These are phyloP conservation scores for Coix lacrymajobi DNA, from an alignment of 176 grass and related monocot species.

Conservation along the genomic window DNA sequence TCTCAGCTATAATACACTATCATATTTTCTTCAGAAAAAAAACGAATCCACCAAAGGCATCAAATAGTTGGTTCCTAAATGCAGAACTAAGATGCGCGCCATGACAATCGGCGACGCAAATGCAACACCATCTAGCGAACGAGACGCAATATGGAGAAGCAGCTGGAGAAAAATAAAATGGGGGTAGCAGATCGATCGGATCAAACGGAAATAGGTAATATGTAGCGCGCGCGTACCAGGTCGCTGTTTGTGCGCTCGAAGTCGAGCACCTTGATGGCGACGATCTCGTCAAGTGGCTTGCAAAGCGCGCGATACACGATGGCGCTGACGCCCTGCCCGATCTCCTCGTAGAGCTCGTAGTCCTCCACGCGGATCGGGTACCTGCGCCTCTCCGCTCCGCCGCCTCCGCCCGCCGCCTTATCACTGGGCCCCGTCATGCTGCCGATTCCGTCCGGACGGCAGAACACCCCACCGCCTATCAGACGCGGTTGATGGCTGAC, in stretches of 20 bases:
- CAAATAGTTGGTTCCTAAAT: not conserved
- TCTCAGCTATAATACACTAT: not conserved
- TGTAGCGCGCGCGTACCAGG: conserved; percentile 40
- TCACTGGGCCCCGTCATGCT: conserved; percentile 17
- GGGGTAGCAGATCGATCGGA: not conserved
- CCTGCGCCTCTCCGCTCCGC: conserved; percentile 52
- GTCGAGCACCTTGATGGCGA: conserved; percentile 94
- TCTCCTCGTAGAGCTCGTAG: conserved; percentile 83
- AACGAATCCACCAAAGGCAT: not conserved
- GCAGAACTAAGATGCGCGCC: not conserved
- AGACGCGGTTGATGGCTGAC: not conserved
- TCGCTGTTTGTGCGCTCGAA: conserved; percentile 90
- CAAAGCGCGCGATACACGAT: conserved; percentile 79
- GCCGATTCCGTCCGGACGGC: not conserved
- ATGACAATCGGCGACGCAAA: not conserved
- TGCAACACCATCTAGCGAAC: not conserved
- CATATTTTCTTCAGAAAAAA: not conserved
- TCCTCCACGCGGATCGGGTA: conserved; percentile 76
- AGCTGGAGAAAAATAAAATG: not conserved
- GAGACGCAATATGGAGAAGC: no score
- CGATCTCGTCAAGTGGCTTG: conserved; percentile 52
- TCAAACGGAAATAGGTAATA: not conserved
- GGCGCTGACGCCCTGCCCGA: conserved; percentile 87
- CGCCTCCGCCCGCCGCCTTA: not conserved
- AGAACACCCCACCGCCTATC: not conserved